Percentiles rank a stretch among this genome's conserved stretches.
Conservation (phyloP, 2,329 filamentous ascomycete species). For the Coniochaeta prunicola region DNA sequence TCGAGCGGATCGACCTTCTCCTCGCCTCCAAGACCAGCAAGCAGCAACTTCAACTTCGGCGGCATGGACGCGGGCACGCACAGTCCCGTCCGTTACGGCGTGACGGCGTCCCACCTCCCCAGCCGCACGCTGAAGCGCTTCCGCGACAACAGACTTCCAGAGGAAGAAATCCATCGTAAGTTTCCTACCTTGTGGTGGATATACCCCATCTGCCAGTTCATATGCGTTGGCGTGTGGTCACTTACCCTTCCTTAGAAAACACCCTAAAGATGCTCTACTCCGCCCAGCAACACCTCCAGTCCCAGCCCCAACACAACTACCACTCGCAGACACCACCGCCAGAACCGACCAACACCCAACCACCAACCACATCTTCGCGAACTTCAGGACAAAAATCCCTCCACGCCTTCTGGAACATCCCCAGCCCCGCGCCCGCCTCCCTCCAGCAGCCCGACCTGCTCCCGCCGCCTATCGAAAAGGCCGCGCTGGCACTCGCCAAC, state of each 20-base stretch:
- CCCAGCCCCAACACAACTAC: slow-evolving; percentile 12
- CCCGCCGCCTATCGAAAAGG: slow-evolving; percentile 14
- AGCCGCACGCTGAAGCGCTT: slow-evolving; percentile 56
- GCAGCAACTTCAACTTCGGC: slow-evolving; percentile 19
- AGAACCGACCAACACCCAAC: slow-evolving; percentile 9
- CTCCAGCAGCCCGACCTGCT: slow-evolving; percentile 24
- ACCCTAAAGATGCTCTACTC: slow-evolving; percentile 52
- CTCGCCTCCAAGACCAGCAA: slow-evolving; percentile 25
- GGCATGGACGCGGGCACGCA: slow-evolving; percentile 25
- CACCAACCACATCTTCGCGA: slow-evolving; percentile 5
- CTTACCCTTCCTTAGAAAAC: slow-evolving; percentile 32
- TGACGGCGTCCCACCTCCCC: slow-evolving; percentile 36
- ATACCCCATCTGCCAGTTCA: background rate
- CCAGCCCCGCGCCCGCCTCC: slow-evolving; percentile 11
- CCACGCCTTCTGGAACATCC: slow-evolving; percentile 56
- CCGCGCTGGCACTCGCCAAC: slow-evolving; percentile 3
- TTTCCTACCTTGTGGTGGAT: background rate
- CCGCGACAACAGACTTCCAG: slow-evolving; percentile 50
- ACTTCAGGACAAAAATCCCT: slow-evolving; percentile 40
- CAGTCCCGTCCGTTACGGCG: slow-evolving; percentile 20
- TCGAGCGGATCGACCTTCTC: slow-evolving; percentile 34
- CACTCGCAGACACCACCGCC: slow-evolving; percentile 3
- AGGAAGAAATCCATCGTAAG: slow-evolving; percentile 48
- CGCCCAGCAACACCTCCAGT: slow-evolving; percentile 35
- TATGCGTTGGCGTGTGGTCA: background rate